Conservation (phyloP, 352 stramenopile genomes). For the Pythium aquatile region DNA sequence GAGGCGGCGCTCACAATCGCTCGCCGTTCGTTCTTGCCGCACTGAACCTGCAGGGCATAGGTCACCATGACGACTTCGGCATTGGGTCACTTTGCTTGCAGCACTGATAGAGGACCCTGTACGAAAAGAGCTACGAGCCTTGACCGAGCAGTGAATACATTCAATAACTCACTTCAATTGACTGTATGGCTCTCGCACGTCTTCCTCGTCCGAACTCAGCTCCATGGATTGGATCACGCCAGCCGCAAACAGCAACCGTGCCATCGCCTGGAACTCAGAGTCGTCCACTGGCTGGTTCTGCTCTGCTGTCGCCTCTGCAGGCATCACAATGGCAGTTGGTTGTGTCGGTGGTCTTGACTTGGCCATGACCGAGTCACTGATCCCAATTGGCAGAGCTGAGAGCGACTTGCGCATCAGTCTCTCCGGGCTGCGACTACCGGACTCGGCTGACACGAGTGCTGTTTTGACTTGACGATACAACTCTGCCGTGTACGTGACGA, state of each 20-base stretch:
- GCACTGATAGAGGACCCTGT: too few species aligned
- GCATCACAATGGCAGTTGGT: neutral
- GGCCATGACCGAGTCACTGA: neutral
- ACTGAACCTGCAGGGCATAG: neutral
- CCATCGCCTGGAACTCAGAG: conserved; percentile 39
- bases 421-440: neutral
- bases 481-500: conserved; percentile 36
- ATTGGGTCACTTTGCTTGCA: neutral
- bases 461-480: conserved; percentile 39
- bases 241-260: conserved; percentile 31
- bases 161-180: conserved; percentile 12
- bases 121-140: too few species aligned
- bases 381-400: neutral
- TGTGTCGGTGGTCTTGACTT: neutral
- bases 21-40: conserved; percentile 23
- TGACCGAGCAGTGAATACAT: neutral
- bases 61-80: neutral
- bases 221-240: conserved; percentile 28
- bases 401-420: neutral
- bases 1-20: conserved; percentile 60
- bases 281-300: conserved; percentile 28
- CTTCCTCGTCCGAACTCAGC: conserved; percentile 37
- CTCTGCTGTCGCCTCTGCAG: neutral
- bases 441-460: neutral
- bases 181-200: conserved; percentile 24